A percentile compares a stretch with the other conserved stretches of the same genome.
Conservation (phyloP, 2,329 filamentous ascomycete species). For the Colletotrichum sp. region DNA sequence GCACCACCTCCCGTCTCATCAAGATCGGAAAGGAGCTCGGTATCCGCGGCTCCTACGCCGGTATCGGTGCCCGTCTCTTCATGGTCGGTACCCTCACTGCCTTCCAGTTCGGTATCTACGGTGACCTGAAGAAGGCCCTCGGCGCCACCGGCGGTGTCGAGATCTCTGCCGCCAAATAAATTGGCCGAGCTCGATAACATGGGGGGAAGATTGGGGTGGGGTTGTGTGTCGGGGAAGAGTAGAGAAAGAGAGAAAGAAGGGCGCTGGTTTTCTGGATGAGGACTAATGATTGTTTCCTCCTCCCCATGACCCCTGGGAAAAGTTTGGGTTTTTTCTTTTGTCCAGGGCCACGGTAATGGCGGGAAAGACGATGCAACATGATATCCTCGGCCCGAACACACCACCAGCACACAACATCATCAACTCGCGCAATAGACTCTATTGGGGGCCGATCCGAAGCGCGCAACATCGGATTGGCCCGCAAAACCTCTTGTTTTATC, state of each 20-base stretch:
- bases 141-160: constrained; percentile 80
- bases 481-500: constrained; percentile 16
- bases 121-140: constrained; percentile 64
- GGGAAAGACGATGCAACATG: constrained; percentile 10
- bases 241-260: background rate
- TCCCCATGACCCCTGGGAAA: background rate
- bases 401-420: background rate
- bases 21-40: constrained; percentile 91
- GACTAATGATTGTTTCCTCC: background rate
- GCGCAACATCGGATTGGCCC: constrained; percentile 9
- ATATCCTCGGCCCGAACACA: constrained; percentile 9
- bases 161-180: constrained; percentile 55
- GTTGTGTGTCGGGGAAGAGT: background rate
- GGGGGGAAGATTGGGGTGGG: background rate
- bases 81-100: constrained; percentile 75
- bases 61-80: constrained; percentile 75
- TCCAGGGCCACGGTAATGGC: constrained; percentile 3
- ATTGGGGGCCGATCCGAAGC: background rate
- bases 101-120: constrained; percentile 90
- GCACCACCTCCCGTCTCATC: constrained; percentile 79
- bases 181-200: background rate
- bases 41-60: constrained; percentile 76
- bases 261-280: constrained; percentile 11
- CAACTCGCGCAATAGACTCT: constrained; percentile 6
- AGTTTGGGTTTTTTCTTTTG: background rate